Percentiles rank a stretch among this genome's conserved stretches.
Conservation (phyloP, 345 rosid genomes). For the Iberis pinnata region DNA sequence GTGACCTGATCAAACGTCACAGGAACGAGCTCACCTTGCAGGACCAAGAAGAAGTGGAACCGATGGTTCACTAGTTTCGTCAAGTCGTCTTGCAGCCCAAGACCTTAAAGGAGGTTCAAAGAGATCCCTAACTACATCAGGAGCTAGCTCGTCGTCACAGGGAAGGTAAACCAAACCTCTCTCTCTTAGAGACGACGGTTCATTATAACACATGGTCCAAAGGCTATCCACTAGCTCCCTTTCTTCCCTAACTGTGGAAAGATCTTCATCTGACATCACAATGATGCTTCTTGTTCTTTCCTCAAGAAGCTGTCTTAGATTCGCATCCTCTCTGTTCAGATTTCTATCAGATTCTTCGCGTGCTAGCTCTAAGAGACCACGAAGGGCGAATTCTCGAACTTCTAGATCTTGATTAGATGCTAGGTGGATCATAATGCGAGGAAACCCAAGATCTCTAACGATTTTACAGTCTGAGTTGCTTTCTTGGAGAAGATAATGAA, state of each 20-base stretch:
- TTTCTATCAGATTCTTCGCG: slow-evolving; percentile 39
- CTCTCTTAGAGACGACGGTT: slow-evolving; percentile 59
- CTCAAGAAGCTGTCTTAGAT: slow-evolving; percentile 60
- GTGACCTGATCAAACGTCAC: neutral
- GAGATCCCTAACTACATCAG: slow-evolving; percentile 64
- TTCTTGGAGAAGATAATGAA: slow-evolving; percentile 76
- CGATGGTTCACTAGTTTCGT: slow-evolving; percentile 15
- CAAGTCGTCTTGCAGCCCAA: slow-evolving; percentile 43
- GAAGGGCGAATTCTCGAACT: slow-evolving; percentile 78
- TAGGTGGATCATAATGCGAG: slow-evolving; percentile 74
- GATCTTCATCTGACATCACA: slow-evolving; percentile 68
- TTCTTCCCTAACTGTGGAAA: slow-evolving; percentile 73
- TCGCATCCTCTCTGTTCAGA: slow-evolving; percentile 44
- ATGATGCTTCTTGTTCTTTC: slow-evolving; percentile 56
- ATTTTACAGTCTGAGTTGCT: slow-evolving; percentile 59
- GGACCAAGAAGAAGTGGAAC: slow-evolving; percentile 59
- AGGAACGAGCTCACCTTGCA: slow-evolving; percentile 30
- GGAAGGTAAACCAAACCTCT: slow-evolving; percentile 73
- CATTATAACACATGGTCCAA: slow-evolving; percentile 61
- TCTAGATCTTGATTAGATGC: slow-evolving; percentile 66
- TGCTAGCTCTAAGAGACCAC: slow-evolving; percentile 60
- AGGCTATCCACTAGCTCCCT: slow-evolving; percentile 73
- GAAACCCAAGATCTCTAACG: slow-evolving; percentile 61
- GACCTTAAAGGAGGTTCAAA: slow-evolving; percentile 82
- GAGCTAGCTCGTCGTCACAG: slow-evolving; percentile 60